phyloP scores from a whole-genome alignment of 306 rosid genomes.

The Cicer pinnatifidum region DNA sequence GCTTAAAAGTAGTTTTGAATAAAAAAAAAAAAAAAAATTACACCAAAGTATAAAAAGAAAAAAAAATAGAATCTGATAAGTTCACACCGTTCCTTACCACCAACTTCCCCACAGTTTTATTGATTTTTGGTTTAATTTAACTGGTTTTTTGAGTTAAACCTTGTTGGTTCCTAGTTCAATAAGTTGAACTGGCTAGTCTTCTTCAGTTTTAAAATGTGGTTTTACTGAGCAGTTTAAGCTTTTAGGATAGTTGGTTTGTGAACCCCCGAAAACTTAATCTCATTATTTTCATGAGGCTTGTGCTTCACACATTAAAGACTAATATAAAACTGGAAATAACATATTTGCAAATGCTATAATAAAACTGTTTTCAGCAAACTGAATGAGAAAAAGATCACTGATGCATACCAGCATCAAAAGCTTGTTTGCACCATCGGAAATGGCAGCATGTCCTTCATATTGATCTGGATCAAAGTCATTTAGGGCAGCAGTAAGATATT shows the following conservation, averaged over 20 bases:
- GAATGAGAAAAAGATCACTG: slow-evolving; percentile 31
- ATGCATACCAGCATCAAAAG: slow-evolving; percentile 95
- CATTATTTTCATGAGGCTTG: slow-evolving; percentile 1
- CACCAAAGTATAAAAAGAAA: too few relatives aligned
- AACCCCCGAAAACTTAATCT: background rate
- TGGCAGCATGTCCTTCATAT: slow-evolving; percentile 94
- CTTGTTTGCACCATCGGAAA: slow-evolving; percentile 97
- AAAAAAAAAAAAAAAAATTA: too few relatives aligned
- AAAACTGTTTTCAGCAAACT: slow-evolving; percentile 26
- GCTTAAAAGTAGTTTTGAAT: too few relatives aligned
- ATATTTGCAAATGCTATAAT: slow-evolving; percentile 25
- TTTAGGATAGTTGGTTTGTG: background rate
- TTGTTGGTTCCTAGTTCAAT: slow-evolving; percentile 10
- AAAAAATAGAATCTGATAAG: too few relatives aligned
- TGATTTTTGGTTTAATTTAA: background rate
- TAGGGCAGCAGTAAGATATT: slow-evolving; percentile 93
- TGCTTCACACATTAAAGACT: slow-evolving; percentile 7
- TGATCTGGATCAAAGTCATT: slow-evolving; percentile 95
- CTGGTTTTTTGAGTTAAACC: background rate
- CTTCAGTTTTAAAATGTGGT: slow-evolving; percentile 5
- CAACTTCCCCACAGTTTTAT: background rate
- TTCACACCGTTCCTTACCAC: background rate
- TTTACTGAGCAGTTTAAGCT: background rate
- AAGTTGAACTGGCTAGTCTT: background rate
- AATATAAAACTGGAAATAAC: slow-evolving; percentile 33